Evolutionary conservation across 306 rosid genomes (phyloP).

Genomic region (Fagus crenata): DNA sequence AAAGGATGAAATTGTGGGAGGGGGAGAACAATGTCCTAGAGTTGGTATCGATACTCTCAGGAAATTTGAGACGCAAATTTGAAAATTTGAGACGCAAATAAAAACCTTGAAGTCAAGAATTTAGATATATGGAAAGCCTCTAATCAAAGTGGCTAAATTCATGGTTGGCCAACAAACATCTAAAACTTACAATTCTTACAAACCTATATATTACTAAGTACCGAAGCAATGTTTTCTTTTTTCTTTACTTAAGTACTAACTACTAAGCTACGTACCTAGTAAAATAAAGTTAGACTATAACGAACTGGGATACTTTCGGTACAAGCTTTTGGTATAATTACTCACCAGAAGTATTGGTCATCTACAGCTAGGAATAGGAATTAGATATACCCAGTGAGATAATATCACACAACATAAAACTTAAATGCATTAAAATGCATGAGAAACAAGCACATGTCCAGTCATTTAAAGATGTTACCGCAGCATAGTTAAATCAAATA

Average conservation of each 20-base stretch:
- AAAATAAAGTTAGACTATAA: background rate
- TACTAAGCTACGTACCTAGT: background rate
- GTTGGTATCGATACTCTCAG: background rate
- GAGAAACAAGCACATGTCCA: constrained; percentile 19
- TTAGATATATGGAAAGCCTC: constrained; percentile 2
- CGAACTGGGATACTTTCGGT: background rate
- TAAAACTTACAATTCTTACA: constrained; percentile 31
- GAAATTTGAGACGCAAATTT: constrained; percentile 1
- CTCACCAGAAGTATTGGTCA: constrained; percentile 15
- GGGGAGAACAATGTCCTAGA: background rate
- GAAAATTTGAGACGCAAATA: constrained; percentile 4
- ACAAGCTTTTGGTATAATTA: background rate
- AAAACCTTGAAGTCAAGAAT: background rate
- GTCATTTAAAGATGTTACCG: constrained; percentile 1
- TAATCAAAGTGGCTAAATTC: constrained; percentile 25
- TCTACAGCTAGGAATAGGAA: constrained; percentile 17
- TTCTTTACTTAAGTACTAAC: no score
- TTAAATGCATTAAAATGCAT: constrained; percentile 17
- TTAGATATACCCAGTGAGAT: constrained; percentile 13
- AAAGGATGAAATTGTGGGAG: background rate
- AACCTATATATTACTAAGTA: constrained; percentile 5
- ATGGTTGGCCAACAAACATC: constrained; percentile 60
- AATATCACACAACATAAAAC: constrained; percentile 30
- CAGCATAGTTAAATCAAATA: constrained; percentile 30
- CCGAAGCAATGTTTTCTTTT: no score